Evolutionary conservation across 2,329 filamentous ascomycete species (phyloP).

Genomic region (Talaromyces funiculosus): DNA sequence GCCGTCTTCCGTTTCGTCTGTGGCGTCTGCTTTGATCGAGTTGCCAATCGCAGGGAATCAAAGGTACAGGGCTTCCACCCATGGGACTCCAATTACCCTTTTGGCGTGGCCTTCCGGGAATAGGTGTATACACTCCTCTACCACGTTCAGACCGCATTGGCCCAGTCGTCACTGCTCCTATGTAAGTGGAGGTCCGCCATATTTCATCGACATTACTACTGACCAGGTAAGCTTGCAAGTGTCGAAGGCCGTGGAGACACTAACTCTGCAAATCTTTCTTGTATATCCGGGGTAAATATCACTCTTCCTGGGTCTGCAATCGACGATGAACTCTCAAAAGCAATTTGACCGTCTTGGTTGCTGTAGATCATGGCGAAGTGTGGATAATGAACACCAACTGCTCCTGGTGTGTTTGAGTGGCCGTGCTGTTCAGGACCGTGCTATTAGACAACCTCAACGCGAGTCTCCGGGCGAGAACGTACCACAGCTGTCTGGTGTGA

Average conservation of each 20-base stretch:
- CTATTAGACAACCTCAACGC: neutral
- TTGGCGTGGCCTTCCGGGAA: slow-evolving; percentile 13
- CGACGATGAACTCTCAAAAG: slow-evolving; percentile 29
- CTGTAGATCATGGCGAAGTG: slow-evolving; percentile 36
- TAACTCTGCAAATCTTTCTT: slow-evolving; percentile 23
- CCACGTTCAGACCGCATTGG: slow-evolving; percentile 5
- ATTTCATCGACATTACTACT: slow-evolving; percentile 11
- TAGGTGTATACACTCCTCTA: slow-evolving; percentile 4
- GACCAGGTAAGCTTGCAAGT: slow-evolving; percentile 23
- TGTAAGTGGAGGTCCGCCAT: neutral
- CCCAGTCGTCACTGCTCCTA: neutral
- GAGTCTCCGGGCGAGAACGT: neutral
- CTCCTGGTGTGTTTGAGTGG: slow-evolving; percentile 17
- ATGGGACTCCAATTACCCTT: slow-evolving; percentile 20
- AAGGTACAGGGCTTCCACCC: neutral
- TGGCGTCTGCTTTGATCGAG: slow-evolving; percentile 15
- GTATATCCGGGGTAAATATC: slow-evolving; percentile 34
- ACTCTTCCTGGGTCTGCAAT: slow-evolving; percentile 26
- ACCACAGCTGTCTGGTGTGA: slow-evolving; percentile 19
- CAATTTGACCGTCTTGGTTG: slow-evolving; percentile 29
- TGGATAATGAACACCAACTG: slow-evolving; percentile 21
- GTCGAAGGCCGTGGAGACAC: slow-evolving; percentile 23
- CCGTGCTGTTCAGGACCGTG: slow-evolving; percentile 13
- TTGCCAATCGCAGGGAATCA: slow-evolving; percentile 17
- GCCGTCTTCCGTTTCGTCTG: slow-evolving; percentile 11